Conservation (phyloP, 306 rosid species). For the Medicago ruthenica region DNA sequence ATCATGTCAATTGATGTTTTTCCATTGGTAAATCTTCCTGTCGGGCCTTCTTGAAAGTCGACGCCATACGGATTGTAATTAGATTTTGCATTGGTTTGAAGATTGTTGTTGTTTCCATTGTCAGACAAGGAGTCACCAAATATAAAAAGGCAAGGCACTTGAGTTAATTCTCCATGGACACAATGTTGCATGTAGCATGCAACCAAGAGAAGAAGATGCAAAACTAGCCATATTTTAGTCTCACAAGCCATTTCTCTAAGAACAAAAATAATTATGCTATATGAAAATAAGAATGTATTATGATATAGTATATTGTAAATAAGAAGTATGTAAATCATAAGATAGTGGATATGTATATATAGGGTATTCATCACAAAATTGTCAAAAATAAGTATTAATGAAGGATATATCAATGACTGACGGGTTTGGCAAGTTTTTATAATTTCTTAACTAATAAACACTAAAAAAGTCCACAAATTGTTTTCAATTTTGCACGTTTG, state of each 20-base stretch:
- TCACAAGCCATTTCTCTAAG: neutral
- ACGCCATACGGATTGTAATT: constrained; percentile 65
- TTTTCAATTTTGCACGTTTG: no score
- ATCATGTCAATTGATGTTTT: constrained; percentile 1
- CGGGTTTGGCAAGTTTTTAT: neutral
- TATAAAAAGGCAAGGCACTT: constrained; percentile 55
- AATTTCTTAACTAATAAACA: neutral
- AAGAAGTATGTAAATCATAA: neutral
- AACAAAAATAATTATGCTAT: neutral
- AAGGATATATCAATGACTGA: neutral
- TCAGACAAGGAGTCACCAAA: constrained; percentile 69
- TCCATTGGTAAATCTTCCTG: constrained; percentile 67
- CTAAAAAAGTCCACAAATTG: no score
- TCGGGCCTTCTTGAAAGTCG: constrained; percentile 52
- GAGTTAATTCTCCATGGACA: neutral
- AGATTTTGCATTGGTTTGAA: constrained; percentile 30
- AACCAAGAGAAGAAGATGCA: constrained; percentile 25
- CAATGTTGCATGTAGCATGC: neutral
- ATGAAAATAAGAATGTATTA: neutral
- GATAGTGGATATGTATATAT: neutral
- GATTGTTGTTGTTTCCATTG: constrained; percentile 64
- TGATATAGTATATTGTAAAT: neutral
- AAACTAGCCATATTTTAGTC: neutral
- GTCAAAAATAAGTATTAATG: neutral
- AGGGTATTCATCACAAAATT: neutral